A percentile compares a stretch with the other conserved stretches of the same genome.
Evolutionary conservation across 2,329 filamentous ascomycete species (phyloP).

Genomic region (Botrytis cinerea): DNA sequence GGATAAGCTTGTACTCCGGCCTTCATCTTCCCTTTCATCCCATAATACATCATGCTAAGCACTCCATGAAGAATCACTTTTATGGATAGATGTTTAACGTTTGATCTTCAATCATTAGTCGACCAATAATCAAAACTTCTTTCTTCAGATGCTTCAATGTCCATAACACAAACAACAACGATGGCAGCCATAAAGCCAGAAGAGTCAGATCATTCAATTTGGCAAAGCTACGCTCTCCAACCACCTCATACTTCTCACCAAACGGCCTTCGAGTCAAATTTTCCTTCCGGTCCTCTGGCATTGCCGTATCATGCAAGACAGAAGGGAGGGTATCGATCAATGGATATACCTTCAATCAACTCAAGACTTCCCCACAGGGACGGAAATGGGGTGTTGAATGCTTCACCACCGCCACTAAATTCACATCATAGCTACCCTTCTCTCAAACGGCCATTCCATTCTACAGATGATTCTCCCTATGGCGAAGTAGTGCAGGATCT

Average conservation of each 20-base stretch:
- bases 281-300: slow-evolving; percentile 32
- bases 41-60: slow-evolving; percentile 28
- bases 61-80: slow-evolving; percentile 27
- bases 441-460: slow-evolving; percentile 40
- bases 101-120: slow-evolving; percentile 18
- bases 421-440: slow-evolving; percentile 41
- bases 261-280: slow-evolving; percentile 36
- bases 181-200: slow-evolving; percentile 42
- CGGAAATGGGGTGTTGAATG: slow-evolving; percentile 33
- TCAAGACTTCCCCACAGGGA: slow-evolving; percentile 33
- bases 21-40: slow-evolving; percentile 35
- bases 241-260: slow-evolving; percentile 33
- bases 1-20: slow-evolving; percentile 38
- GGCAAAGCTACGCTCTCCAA: slow-evolving; percentile 41
- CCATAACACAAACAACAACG: slow-evolving; percentile 40
- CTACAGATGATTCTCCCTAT: slow-evolving; percentile 37
- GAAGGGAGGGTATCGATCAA: slow-evolving; percentile 38
- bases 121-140: slow-evolving; percentile 29
- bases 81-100: slow-evolving; percentile 32
- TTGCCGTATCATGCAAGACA: slow-evolving; percentile 37
- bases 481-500: slow-evolving; percentile 37
- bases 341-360: slow-evolving; percentile 39
- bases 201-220: slow-evolving; percentile 39
- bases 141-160: slow-evolving; percentile 39
- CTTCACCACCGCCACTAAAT: slow-evolving; percentile 37